Percentiles rank a stretch among this genome's conserved stretches.
These are phyloP conservation scores for Tetrahymena malaccensis DNA, from an alignment of 73 alveolate species.

Conservation along the genomic window DNA sequence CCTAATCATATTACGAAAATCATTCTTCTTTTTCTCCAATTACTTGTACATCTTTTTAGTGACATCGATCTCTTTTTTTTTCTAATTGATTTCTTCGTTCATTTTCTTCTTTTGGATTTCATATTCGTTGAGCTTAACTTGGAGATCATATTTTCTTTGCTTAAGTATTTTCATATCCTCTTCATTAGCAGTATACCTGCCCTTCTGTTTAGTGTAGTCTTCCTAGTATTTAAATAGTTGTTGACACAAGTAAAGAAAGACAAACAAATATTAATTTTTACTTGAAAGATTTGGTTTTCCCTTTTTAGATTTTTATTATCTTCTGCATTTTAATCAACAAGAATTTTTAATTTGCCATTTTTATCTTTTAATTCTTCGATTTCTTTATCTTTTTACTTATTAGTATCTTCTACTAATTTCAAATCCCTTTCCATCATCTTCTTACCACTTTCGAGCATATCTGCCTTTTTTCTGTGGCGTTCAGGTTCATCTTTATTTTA, in stretches of 20 bases:
- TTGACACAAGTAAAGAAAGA: not conserved
- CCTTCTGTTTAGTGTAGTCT: not conserved
- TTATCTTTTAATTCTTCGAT: conserved; percentile 22
- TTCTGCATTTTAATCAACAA: conserved; percentile 14
- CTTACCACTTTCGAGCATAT: conserved; percentile 56
- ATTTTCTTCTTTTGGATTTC: conserved; percentile 14
- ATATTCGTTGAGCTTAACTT: not conserved
- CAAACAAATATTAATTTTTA: not conserved
- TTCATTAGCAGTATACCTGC: conserved; percentile 1
- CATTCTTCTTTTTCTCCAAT: conserved; percentile 6
- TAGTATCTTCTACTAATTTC: conserved; percentile 47
- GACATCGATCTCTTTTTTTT: conserved; percentile 19
- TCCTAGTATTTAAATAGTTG: not conserved
- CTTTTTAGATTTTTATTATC: conserved; percentile 3
- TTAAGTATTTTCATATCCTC: conserved; percentile 27
- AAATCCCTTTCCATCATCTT: conserved; percentile 44
- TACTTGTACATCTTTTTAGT: conserved; percentile 22
- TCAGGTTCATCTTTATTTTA: conserved; percentile 68
- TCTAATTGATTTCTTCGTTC: conserved; percentile 10
- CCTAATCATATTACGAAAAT: conserved; percentile 8
- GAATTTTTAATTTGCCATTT: not conserved
- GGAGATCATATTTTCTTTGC: not conserved
- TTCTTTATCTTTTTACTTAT: conserved; percentile 36
- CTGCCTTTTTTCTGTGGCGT: conserved; percentile 60
- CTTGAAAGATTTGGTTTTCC: not conserved